Conservation (phyloP, 352 stramenopile genomes). For the Elongisporangium anandrum region DNA sequence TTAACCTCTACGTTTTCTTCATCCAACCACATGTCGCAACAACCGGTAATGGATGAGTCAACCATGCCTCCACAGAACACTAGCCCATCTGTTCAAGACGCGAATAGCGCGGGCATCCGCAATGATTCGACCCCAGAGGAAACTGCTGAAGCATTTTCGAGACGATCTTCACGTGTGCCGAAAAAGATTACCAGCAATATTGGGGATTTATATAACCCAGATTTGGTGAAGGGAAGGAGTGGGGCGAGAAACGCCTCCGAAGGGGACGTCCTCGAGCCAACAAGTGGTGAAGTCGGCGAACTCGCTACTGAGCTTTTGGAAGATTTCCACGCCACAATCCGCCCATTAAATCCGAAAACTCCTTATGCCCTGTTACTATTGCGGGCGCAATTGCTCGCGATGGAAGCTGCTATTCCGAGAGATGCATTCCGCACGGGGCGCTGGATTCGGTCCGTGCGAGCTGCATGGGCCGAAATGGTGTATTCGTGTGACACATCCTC, state of each 20-base stretch:
- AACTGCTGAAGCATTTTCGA: slow-evolving; percentile 14
- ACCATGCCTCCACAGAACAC: neutral
- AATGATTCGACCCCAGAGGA: slow-evolving; percentile 1
- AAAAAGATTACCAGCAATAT: slow-evolving; percentile 80
- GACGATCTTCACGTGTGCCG: slow-evolving; percentile 59
- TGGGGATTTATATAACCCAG: slow-evolving; percentile 72
- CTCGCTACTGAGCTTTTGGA: slow-evolving; percentile 70
- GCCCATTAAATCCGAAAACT: slow-evolving; percentile 29
- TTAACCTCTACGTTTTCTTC: neutral
- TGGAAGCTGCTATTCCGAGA: slow-evolving; percentile 72
- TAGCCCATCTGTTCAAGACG: neutral
- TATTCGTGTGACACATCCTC: slow-evolving; percentile 45
- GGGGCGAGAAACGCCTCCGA: neutral
- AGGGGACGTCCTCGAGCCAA: slow-evolving; percentile 34
- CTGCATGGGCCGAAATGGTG: slow-evolving; percentile 75
- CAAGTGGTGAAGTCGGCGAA: slow-evolving; percentile 63
- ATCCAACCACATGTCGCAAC: neutral
- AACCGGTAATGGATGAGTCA: neutral
- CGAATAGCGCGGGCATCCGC: neutral
- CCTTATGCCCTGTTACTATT: slow-evolving; percentile 44
- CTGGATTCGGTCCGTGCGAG: slow-evolving; percentile 58
- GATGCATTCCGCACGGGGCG: slow-evolving; percentile 75
- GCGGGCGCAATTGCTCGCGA: slow-evolving; percentile 57
- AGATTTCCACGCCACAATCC: slow-evolving; percentile 43
- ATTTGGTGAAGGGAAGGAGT: slow-evolving; percentile 31